Percentiles rank a stretch among this genome's conserved stretches.
Evolutionary conservation across 1,284 basidiomycete species (phyloP).

Genomic region (Tilletia caries): DNA sequence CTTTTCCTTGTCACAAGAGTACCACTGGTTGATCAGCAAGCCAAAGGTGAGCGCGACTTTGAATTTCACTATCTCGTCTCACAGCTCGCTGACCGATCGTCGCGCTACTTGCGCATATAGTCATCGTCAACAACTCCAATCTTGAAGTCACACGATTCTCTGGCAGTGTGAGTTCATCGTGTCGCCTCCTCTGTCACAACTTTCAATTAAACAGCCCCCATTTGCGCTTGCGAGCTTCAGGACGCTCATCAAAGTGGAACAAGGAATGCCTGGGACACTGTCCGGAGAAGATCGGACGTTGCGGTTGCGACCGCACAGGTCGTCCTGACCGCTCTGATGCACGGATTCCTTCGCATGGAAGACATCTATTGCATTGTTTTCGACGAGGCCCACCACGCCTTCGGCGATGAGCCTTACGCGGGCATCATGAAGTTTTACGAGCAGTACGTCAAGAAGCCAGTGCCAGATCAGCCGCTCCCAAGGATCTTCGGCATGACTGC

Average conservation of each 20-base stretch:
- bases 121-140: slow-evolving; percentile 32
- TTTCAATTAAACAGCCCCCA: background rate
- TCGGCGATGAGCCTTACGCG: slow-evolving; percentile 30
- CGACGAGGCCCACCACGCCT: slow-evolving; percentile 40
- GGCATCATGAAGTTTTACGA: slow-evolving; percentile 42
- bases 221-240: background rate
- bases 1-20: slow-evolving; percentile 39
- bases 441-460: background rate
- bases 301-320: slow-evolving; percentile 38
- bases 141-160: slow-evolving; percentile 20
- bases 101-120: background rate
- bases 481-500: slow-evolving; percentile 47
- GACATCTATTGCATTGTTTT: slow-evolving; percentile 37
- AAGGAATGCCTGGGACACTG: slow-evolving; percentile 20
- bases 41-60: slow-evolving; percentile 4
- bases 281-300: slow-evolving; percentile 22
- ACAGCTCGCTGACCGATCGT: background rate
- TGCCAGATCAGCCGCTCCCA: slow-evolving; percentile 18
- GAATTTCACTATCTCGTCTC: no score
- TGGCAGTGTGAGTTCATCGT: background rate
- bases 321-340: slow-evolving; percentile 35
- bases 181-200: no score
- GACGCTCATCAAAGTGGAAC: slow-evolving; percentile 23
- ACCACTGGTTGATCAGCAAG: slow-evolving; percentile 41
- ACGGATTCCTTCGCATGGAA: slow-evolving; percentile 33